Evolutionary conservation across 2,329 filamentous ascomycete genomes (phyloP), one percentile per base, ranked within the genome.

Genomic region (Clarireedia sp.): DNA sequence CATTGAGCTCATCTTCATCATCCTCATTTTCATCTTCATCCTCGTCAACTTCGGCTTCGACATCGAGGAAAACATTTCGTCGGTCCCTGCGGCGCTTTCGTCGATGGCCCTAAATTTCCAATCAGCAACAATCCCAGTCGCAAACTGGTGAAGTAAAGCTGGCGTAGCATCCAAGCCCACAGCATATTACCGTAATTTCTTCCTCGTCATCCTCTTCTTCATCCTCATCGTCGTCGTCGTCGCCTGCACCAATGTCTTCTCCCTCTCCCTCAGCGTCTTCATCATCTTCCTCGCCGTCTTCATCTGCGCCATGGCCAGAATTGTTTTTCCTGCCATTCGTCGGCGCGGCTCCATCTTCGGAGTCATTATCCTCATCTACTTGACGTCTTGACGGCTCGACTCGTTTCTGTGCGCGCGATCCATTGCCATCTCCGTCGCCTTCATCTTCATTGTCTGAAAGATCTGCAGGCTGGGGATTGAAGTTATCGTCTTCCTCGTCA

Each of bases 21-120:
- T 95, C 90, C 59, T 89, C 88, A 62, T 81, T 86, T 63, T 90
- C 88, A 64, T 96, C 90, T 65, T 95, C 90, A 61, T 95, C 85
- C 57, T 88, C 94, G 68, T 97, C 94, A 64, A 99, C 94, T 74
- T 96, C 94, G 70, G 94, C 94, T 78, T 99, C 94, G 67, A 92
- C 89, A 83, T 99, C 94, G 74, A 99, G 85, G 82, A 96, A 96
- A 67, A 87, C 85, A 64, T 89, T 89, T 60, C 89, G 83, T 61
- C 81, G 80, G 62, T 87, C 83, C 70, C 85, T 86, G 67, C 78
- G 74, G 56, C 91, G 87, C 72, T 97, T 97, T 65, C 87, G 82
- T 55, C 89, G 88, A 67, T 89, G 82, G 56, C 78, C 79, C 79
- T 85, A 64, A 29, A 44, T 9, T 48, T 50, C 48, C 24, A 24